phyloP scores from a whole-genome alignment of 495 filamentous ascomycete genomes.

The Antarctomyces pellizariae region DNA sequence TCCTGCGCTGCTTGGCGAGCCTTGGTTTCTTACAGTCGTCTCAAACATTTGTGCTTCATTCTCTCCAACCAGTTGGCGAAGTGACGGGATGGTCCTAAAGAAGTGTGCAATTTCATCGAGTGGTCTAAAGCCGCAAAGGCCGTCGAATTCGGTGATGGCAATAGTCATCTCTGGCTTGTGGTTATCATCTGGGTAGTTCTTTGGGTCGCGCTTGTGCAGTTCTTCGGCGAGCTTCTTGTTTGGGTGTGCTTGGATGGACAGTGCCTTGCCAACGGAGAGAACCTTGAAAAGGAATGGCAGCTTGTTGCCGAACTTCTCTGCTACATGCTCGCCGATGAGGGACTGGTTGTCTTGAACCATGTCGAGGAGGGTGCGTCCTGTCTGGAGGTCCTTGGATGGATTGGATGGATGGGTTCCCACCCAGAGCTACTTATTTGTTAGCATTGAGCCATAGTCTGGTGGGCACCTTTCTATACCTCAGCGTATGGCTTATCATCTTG shows the following conservation, averaged over 20 bases:
- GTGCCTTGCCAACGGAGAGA: constrained; percentile 73
- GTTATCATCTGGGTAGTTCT: constrained; percentile 97
- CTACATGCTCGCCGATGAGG: constrained; percentile 48
- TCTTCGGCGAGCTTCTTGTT: constrained; percentile 93
- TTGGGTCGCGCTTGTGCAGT: constrained; percentile 62
- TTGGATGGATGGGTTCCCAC: constrained; percentile 97
- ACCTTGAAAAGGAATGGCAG: constrained; percentile 97
- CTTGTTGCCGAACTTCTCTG: constrained; percentile 47
- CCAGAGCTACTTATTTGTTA: constrained; percentile 44
- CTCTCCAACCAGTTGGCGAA: constrained; percentile 58
- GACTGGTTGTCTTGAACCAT: constrained; percentile 73
- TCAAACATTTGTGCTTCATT: constrained; percentile 42
- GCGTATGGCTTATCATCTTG: constrained; percentile 71
- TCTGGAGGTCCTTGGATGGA: constrained; percentile 70
- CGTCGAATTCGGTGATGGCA: constrained; percentile 86
- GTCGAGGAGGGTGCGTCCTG: constrained; percentile 71
- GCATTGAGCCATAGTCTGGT: constrained; percentile 2
- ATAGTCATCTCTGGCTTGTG: constrained; percentile 99
- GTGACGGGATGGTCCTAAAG: constrained; percentile 42
- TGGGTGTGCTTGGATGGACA: constrained; percentile 93
- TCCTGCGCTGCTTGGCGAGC: constrained; percentile 31
- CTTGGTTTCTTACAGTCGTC: constrained; percentile 37
- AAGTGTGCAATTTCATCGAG: constrained; percentile 72
- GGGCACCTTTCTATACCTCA: constrained; percentile 37
- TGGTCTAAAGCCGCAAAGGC: constrained; percentile 85